These are phyloP conservation scores for Ogataea minuta DNA, from an alignment of 805 yeast species.

Conservation along the genomic window DNA sequence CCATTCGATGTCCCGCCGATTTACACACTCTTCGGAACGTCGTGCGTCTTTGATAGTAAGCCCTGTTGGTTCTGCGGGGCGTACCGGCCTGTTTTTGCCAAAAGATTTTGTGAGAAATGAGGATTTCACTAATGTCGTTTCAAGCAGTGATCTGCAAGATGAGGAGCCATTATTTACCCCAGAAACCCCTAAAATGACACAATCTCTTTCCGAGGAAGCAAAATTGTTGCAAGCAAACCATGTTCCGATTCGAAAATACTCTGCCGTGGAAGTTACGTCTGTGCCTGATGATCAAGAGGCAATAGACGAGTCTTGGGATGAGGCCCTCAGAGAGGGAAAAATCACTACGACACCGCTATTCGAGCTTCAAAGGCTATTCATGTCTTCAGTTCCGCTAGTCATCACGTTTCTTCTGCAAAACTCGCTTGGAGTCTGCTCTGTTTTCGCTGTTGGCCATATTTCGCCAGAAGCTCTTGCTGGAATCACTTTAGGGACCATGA, in stretches of 20 bases:
- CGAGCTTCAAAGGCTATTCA: slow-evolving; percentile 40
- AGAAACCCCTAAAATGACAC: not conserved
- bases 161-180: slow-evolving; percentile 2
- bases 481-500: slow-evolving; percentile 71
- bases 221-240: slow-evolving; percentile 27
- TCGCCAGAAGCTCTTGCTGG: slow-evolving; percentile 75
- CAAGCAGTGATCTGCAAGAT: slow-evolving; percentile 4
- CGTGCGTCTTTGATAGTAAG: slow-evolving; percentile 42
- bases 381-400: slow-evolving; percentile 55
- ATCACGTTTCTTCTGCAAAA: slow-evolving; percentile 69
- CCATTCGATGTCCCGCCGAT: slow-evolving; percentile 29
- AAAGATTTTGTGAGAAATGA: slow-evolving; percentile 40
- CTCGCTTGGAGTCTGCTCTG: slow-evolving; percentile 72
- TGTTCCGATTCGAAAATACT: slow-evolving; percentile 26
- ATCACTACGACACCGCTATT: slow-evolving; percentile 41
- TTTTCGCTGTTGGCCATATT: slow-evolving; percentile 72
- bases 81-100: slow-evolving; percentile 52
- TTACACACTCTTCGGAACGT: slow-evolving; percentile 44
- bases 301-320: slow-evolving; percentile 34
- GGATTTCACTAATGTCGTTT: slow-evolving; percentile 5
- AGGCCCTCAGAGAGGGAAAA: slow-evolving; percentile 37
- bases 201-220: slow-evolving; percentile 30
- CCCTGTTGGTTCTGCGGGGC: slow-evolving; percentile 50
- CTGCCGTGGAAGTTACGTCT: slow-evolving; percentile 12
- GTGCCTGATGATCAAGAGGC: slow-evolving; percentile 24